Evolutionary conservation across 164 flowering plant species (phyloP).

Genomic region (Taxillus chinensis): DNA sequence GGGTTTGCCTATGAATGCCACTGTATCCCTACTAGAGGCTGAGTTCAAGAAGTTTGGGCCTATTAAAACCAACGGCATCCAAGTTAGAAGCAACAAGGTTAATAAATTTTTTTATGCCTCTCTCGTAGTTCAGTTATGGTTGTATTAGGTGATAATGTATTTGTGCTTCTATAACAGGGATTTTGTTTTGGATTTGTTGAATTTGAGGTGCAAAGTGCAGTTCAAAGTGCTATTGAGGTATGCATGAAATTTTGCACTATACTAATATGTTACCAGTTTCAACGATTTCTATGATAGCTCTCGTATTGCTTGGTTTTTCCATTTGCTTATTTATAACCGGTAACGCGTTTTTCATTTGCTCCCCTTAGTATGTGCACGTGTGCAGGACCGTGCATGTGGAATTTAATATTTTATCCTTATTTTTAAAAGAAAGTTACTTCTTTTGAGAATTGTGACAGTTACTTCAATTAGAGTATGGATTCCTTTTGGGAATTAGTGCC

Average conservation of each 20-base stretch:
- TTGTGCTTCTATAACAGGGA: conserved; percentile 9
- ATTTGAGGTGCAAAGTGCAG: conserved; percentile 22
- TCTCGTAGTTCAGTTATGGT: not conserved
- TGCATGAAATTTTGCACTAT: not conserved
- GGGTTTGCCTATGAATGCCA: conserved; percentile 30
- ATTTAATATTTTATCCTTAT: no score
- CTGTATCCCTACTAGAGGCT: conserved; percentile 18
- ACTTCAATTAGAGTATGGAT: no score
- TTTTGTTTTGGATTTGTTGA: conserved; percentile 39
- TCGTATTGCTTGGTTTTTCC: no score
- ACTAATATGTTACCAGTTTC: no score
- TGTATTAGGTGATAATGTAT: not conserved
- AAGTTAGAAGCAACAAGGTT: conserved; percentile 37
- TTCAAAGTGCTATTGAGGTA: conserved; percentile 33
- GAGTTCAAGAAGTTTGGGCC: conserved; percentile 30
- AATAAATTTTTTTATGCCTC: not conserved
- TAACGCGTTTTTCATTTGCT: no score
- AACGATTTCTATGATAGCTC: no score
- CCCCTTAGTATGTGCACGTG: no score
- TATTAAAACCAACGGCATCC: conserved; percentile 28
- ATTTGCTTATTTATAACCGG: no score
- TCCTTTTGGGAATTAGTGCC: no score
- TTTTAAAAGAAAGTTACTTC: no score
- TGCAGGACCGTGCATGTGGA: no score
- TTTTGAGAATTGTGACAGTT: no score